Evolutionary conservation across 495 filamentous ascomycete genomes (phyloP), one percentile per base, ranked within the genome.

Genomic region (Hypoxylon cercidicola): DNA sequence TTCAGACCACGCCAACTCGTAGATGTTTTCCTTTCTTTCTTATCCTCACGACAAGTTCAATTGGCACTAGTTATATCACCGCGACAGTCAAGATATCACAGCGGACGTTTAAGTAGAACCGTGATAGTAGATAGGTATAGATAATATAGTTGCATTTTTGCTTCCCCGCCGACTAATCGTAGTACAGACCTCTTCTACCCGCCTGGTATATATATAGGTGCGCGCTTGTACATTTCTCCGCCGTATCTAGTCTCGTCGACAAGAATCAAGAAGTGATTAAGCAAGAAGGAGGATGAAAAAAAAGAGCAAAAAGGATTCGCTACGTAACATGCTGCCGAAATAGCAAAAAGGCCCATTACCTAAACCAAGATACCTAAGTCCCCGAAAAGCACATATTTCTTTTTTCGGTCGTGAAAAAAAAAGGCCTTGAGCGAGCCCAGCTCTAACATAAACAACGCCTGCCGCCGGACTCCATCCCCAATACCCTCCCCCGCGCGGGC

Each of bases 141-240:
- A 53, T 34, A 46, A 19, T 60, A 23, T 39, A 45, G 39, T 49
- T 12, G 43, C 21, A 63, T 51, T 47, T 8, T 16, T 39, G 13
- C 18, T 5, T 4, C 16, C 16, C 5, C 19, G 23, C 15, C 37
- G 43, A n/a, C n/a, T 53, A 56, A 43, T 49, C 49, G 55, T 55
- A 62, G 48, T 68, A 62, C 59, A 68, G 59, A 37, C 55, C 49
- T 53, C 15, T 34, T 19, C 52, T 57, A 40, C 18, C 45, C 30
- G 60, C 48, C 45, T 50, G 48, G 48, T 55, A 55, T 60, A 41
- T 37, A 43, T 59, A 65, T 32, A 39, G n/a, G 51, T 45, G 19
- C 30, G 43, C 13, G 11, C n/a, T n/a, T 53, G 10, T 21, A 21
- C 37, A 35, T 44, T 48, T 30, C 30, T 16, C 5, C 39, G 3